Base-by-base conservation (phyloP, 164 flowering plant species). In the Tetracentron sinense region DNA sequence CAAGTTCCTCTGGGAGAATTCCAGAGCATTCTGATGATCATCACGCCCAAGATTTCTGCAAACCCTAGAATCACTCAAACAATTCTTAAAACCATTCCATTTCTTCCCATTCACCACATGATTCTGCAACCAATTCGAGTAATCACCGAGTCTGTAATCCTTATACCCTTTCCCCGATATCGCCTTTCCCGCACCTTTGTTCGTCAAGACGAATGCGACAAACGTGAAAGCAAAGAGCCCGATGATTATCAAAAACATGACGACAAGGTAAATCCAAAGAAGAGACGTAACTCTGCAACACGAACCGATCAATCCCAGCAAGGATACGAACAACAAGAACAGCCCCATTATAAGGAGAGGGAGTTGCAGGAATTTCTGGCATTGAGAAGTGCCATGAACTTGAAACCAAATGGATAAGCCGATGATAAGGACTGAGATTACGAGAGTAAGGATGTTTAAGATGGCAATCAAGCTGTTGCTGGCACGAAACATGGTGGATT, bases 71-170 rank as follows among this genome's bases (percentile, higher is more conserved):
- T 81, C 86, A 7, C 66, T 44, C 82, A 90, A 69, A 70, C 94
- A 88, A 62, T 75, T 76, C 69, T 29, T 76, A 19, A 88, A 70
- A 17, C 50, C 48, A 7, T 49, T 64, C 94, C 97, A 90, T 10
- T 83, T 73, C 10, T 64, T 14, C 1, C 31, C 79, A 63, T 77
- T 73, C 10, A 65, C 67, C 0, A 83, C 81, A 42, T 78, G 63
- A 6, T 69, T 74, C 62, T 77, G 79, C 72, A 88, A 53, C 88
- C 89, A 88, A 48, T 83, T 54, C 4, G 88, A 78, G 59, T 83
- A 86, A 68, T 88, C 90, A 3, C 81, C 85, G 4, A 83, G 70
- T 58, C 69, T 64, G 38, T 78, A 71, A 54, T 75, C 80, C 66
- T 73, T 69, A 48, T 35, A 72, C 3, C 84, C 89, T 54, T 27